Percentiles rank a stretch among this genome's conserved stretches.
phyloP scores from a whole-genome alignment of 2,329 filamentous ascomycete species.

The Aspergillus ibericus region DNA sequence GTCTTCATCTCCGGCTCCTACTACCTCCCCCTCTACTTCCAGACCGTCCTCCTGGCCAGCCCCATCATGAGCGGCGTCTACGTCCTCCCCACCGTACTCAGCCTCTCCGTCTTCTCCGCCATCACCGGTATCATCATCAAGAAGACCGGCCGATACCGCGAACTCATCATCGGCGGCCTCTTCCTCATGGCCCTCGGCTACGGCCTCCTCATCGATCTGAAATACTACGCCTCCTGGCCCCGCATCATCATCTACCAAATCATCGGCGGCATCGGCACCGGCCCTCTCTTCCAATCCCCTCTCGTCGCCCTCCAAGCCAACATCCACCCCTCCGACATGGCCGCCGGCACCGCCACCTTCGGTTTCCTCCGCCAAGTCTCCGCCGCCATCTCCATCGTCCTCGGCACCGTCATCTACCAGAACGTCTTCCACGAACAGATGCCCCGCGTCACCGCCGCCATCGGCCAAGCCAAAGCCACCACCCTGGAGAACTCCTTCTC shows the following conservation, averaged over 20 bases:
- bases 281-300: constrained; percentile 63
- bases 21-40: constrained; percentile 84
- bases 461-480: constrained; percentile 24
- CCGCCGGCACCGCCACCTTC: constrained; percentile 63
- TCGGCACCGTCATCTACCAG: constrained; percentile 54
- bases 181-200: constrained; percentile 63
- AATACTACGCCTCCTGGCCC: constrained; percentile 54
- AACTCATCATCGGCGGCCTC: constrained; percentile 61
- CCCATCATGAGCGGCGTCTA: constrained; percentile 75
- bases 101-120: constrained; percentile 64
- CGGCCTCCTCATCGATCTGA: constrained; percentile 63
- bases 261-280: constrained; percentile 60
- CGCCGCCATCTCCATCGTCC: constrained; percentile 58
- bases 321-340: constrained; percentile 61
- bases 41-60: constrained; percentile 67
- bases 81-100: constrained; percentile 68
- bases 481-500: constrained; percentile 35
- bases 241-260: constrained; percentile 57
- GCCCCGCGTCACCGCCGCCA: constrained; percentile 25
- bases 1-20: constrained; percentile 77
- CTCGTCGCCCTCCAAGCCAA: constrained; percentile 65
- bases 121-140: constrained; percentile 67
- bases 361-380: constrained; percentile 61
- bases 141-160: constrained; percentile 67
- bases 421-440: constrained; percentile 38